A percentile compares a stretch with the other conserved stretches of the same genome.
Conservation (phyloP, 2,329 filamentous ascomycete genomes). For the Alternaria sp. region DNA sequence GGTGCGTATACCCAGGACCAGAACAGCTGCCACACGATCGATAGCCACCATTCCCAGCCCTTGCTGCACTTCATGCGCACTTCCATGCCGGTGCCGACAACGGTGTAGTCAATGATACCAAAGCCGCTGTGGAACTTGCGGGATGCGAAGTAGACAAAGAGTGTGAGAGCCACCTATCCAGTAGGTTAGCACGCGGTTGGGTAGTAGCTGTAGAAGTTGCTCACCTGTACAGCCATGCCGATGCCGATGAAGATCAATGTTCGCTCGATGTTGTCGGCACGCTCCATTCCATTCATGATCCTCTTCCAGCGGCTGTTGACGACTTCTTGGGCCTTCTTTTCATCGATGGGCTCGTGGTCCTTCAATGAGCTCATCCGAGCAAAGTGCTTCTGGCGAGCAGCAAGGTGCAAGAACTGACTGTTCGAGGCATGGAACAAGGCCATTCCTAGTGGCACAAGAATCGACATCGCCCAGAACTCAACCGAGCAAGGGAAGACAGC, state of each 20-base stretch:
- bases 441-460: not conserved
- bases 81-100: slow-evolving; percentile 33
- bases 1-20: slow-evolving; percentile 47
- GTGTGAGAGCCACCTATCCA: slow-evolving; percentile 27
- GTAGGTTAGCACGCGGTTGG: not conserved
- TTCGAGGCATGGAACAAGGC: slow-evolving; percentile 45
- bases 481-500: slow-evolving; percentile 31
- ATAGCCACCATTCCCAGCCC: slow-evolving; percentile 48
- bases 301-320: slow-evolving; percentile 33
- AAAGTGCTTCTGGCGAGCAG: slow-evolving; percentile 42
- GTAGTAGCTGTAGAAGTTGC: not conserved
- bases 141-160: slow-evolving; percentile 41
- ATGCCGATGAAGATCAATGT: slow-evolving; percentile 37
- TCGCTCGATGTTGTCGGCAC: slow-evolving; percentile 35
- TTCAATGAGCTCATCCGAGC: slow-evolving; percentile 32
- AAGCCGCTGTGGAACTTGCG: slow-evolving; percentile 43
- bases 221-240: slow-evolving; percentile 37
- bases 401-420: slow-evolving; percentile 43
- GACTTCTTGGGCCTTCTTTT: slow-evolving; percentile 31
- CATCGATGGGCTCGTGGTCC: slow-evolving; percentile 28
- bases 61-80: slow-evolving; percentile 33
- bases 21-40: slow-evolving; percentile 46
- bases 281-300: slow-evolving; percentile 29
- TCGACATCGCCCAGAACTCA: slow-evolving; percentile 35
- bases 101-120: slow-evolving; percentile 38